Conservation (phyloP, 441 rosid genomes). For the Pelargonium cotyledonis region DNA sequence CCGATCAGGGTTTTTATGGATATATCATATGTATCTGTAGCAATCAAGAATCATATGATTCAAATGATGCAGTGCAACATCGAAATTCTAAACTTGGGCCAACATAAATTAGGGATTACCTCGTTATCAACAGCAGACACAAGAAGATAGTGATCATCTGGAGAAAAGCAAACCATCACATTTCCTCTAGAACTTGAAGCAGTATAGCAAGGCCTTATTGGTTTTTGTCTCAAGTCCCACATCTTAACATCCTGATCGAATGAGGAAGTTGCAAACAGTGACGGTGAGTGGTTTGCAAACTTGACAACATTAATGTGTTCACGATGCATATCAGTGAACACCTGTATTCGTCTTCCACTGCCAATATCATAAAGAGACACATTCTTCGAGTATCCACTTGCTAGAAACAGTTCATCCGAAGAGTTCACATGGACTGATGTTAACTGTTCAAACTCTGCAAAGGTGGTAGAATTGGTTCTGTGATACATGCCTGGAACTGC, state of each 20-base stretch:
- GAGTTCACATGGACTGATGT: constrained; percentile 92
- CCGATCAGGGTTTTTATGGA: no score
- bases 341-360: constrained; percentile 58
- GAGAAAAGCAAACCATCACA: constrained; percentile 51
- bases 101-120: constrained; percentile 24
- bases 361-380: constrained; percentile 79
- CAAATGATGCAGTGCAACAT: no score
- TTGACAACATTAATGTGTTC: constrained; percentile 46
- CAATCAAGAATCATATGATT: no score
- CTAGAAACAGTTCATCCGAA: constrained; percentile 77
- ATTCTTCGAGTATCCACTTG: constrained; percentile 87
- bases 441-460: constrained; percentile 80
- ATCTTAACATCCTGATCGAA: constrained; percentile 38
- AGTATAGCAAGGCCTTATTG: constrained; percentile 34
- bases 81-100: no score
- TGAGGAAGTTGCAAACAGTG: constrained; percentile 41
- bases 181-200: constrained; percentile 42
- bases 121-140: constrained; percentile 46
- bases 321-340: constrained; percentile 34
- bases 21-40: no score
- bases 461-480: constrained; percentile 46
- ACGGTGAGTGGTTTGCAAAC: constrained; percentile 39
- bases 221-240: constrained; percentile 48
- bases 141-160: constrained; percentile 40
- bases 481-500: constrained; percentile 25